phyloP scores from a whole-genome alignment of 2,329 filamentous ascomycete species.

The Dactylellina sp. region DNA sequence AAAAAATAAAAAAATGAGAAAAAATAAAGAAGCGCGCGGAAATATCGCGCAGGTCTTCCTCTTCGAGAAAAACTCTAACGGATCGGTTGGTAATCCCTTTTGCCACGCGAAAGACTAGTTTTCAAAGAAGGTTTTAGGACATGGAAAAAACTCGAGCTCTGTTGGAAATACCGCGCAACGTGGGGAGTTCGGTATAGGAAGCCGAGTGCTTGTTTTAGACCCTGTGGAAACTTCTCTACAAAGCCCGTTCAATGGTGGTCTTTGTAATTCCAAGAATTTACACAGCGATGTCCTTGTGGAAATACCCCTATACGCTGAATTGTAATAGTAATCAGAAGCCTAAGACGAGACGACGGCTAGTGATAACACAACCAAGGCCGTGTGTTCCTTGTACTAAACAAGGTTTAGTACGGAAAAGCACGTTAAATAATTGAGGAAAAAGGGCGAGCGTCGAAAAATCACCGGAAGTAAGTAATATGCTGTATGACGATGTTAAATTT shows the following conservation, averaged over 20 bases:
- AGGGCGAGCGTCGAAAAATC: no score
- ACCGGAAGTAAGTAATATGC: neutral
- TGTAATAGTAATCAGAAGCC: conserved; percentile 18
- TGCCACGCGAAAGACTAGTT: neutral
- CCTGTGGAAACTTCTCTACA: neutral
- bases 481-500: conserved; percentile 2
- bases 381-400: conserved; percentile 16
- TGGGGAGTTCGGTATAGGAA: neutral
- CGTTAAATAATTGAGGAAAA: neutral
- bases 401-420: conserved; percentile 14
- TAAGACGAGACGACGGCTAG: conserved; percentile 1
- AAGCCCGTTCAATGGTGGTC: conserved; percentile 2
- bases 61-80: conserved; percentile 11
- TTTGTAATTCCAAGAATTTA: neutral
- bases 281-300: neutral
- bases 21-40: neutral
- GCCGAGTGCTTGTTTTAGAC: neutral
- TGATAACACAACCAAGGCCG: neutral
- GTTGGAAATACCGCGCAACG: neutral
- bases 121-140: neutral
- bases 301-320: neutral
- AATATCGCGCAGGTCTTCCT: conserved; percentile 12
- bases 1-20: neutral
- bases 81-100: neutral
- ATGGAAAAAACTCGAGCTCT: neutral